Base-by-base conservation (phyloP, 257 asterid species). In the Mentha longifolia region DNA sequence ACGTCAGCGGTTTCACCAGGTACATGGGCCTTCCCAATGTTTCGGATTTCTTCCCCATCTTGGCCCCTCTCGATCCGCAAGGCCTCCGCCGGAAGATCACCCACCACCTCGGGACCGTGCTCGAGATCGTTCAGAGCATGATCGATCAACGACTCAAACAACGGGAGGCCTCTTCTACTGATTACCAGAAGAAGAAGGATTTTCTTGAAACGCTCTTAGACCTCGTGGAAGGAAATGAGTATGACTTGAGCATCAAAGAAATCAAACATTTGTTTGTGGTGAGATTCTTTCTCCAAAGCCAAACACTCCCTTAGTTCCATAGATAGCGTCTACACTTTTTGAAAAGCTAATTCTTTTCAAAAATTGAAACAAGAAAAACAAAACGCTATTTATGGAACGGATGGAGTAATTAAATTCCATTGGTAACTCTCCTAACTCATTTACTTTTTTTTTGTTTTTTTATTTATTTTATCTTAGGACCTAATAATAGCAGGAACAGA, bases 251-350 rank as follows among this genome's bases (percentile, higher is more conserved):
- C 12, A 10, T 65, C 14, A 14, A 46, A 9, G 70, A 65, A 25
- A 50, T 65, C 22, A 45, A 65, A 12, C 70, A 65, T 25, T 2
- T 65, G 12, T 33, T 46, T 8, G 43, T 65, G 70, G 70, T 65
- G 0, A 9, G 46, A n/a, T n/a, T n/a, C n/a, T n/a, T n/a, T n/a
- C n/a, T n/a, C n/a, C n/a, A n/a, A n/a, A n/a, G n/a, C n/a, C n/a
- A n/a, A n/a, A n/a, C n/a, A n/a, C n/a, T n/a, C n/a, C n/a, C n/a
- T n/a, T n/a, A n/a, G n/a, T n/a, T n/a, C n/a, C n/a, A n/a, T n/a
- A n/a, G n/a, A n/a, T n/a, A n/a, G n/a, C n/a, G n/a, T n/a, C n/a
- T n/a, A n/a, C n/a, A n/a, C n/a, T n/a, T n/a, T n/a, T n/a, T n/a
- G n/a, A n/a, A n/a, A n/a, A n/a, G n/a, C n/a, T n/a, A n/a, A n/a